phyloP scores from a whole-genome alignment of 768 basidiomycete genomes.

The Mycena belliarum region DNA sequence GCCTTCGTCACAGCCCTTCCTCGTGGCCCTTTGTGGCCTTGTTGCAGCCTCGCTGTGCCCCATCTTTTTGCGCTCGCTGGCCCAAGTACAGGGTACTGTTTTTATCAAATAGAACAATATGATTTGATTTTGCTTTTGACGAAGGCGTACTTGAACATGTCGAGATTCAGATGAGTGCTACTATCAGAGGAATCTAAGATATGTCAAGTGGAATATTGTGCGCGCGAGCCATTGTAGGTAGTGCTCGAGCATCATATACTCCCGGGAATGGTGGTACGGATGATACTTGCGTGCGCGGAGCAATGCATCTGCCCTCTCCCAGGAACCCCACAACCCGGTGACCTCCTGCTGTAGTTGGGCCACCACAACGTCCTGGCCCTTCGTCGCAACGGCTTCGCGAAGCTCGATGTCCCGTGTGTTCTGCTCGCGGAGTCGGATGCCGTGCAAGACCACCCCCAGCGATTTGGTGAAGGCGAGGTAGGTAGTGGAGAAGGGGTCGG shows the following conservation, averaged over 20 bases:
- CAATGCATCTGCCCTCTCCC: neutral
- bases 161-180: too few relatives aligned
- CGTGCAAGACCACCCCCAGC: neutral
- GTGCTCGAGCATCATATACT: neutral
- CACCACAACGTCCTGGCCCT: neutral
- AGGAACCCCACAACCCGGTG: neutral
- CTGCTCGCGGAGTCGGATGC: neutral
- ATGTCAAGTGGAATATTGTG: neutral
- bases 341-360: neutral
- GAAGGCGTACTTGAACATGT: too few relatives aligned
- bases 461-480: neutral
- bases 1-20: too few relatives aligned
- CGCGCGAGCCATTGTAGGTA: neutral
- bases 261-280: neutral
- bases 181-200: too few relatives aligned
- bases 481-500: neutral
- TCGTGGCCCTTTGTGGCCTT: too few relatives aligned
- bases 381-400: neutral
- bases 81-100: too few relatives aligned
- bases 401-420: neutral
- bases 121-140: too few relatives aligned
- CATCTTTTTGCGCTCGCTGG: too few relatives aligned
- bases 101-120: too few relatives aligned
- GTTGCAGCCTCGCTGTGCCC: too few relatives aligned
- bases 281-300: neutral